Conservation (phyloP, 306 rosid genomes). For the Luffa aegyptiaca region DNA sequence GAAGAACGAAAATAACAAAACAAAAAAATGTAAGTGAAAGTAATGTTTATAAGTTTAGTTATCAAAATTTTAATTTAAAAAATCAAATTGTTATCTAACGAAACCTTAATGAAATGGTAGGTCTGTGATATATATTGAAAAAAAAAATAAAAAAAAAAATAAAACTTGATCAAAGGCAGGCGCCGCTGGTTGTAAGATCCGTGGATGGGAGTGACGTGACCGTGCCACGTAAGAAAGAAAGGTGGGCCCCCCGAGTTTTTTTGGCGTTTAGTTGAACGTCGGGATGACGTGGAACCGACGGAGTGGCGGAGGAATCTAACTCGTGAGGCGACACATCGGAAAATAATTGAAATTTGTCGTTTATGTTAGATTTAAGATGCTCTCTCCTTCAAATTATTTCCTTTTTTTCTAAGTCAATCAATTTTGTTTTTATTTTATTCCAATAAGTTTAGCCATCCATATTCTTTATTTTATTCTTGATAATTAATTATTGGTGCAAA, state of each 20-base stretch:
- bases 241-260: neutral
- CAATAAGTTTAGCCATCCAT: neutral
- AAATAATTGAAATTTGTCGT: conserved; percentile 3
- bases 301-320: neutral
- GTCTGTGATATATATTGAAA: too few relatives aligned
- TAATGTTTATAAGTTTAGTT: too few relatives aligned
- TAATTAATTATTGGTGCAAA: neutral
- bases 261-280: neutral
- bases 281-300: neutral
- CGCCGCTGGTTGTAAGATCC: neutral
- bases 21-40: too few relatives aligned
- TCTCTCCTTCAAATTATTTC: neutral
- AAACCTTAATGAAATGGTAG: too few relatives aligned
- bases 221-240: neutral
- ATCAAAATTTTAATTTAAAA: too few relatives aligned
- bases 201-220: neutral
- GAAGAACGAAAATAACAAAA: too few relatives aligned
- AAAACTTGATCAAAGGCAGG: neutral
- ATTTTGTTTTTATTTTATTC: neutral
- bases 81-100: too few relatives aligned
- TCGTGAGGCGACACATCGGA: neutral
- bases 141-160: neutral
- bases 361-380: neutral
- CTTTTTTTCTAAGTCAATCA: neutral
- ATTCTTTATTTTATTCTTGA: neutral